Conservation (phyloP, 2,329 filamentous ascomycete species). For the Aspergillus fumigatus region DNA sequence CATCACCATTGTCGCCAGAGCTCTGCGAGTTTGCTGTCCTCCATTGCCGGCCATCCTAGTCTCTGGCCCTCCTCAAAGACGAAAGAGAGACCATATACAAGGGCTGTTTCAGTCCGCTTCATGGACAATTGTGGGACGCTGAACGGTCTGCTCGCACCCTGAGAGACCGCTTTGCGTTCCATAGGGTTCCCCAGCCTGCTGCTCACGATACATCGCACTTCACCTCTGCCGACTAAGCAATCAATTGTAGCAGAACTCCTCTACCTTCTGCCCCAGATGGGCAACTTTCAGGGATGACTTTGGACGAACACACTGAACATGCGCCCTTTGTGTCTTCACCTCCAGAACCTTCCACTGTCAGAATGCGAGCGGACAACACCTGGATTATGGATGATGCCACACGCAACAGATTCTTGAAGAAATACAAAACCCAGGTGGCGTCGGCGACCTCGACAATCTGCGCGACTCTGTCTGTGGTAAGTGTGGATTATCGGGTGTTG, state of each 20-base stretch:
- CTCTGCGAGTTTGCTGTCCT: not conserved
- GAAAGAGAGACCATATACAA: not conserved
- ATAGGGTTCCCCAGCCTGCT: slow-evolving; percentile 45
- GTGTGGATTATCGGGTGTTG: slow-evolving; percentile 15
- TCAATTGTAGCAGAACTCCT: slow-evolving; percentile 11
- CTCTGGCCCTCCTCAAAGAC: not conserved
- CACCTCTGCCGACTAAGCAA: slow-evolving; percentile 10
- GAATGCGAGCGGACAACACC: slow-evolving; percentile 27
- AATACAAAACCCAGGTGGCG: slow-evolving; percentile 44
- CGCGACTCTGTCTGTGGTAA: slow-evolving; percentile 43
- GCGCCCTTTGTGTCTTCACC: slow-evolving; percentile 32
- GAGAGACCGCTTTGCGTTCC: slow-evolving; percentile 51
- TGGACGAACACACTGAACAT: slow-evolving; percentile 38
- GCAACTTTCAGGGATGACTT: slow-evolving; percentile 33
- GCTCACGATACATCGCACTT: slow-evolving; percentile 1
- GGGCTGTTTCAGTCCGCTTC: slow-evolving; percentile 21
- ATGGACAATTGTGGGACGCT: slow-evolving; percentile 48
- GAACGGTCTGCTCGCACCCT: slow-evolving; percentile 45
- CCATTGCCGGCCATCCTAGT: not conserved
- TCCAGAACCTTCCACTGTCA: slow-evolving; percentile 29
- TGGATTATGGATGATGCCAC: slow-evolving; percentile 38
- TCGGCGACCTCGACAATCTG: slow-evolving; percentile 42
- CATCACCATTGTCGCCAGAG: not conserved
- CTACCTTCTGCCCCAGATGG: slow-evolving; percentile 24
- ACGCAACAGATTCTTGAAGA: slow-evolving; percentile 42